Conservation (phyloP, 2,329 filamentous ascomycete genomes). For the Claviceps sp. region DNA sequence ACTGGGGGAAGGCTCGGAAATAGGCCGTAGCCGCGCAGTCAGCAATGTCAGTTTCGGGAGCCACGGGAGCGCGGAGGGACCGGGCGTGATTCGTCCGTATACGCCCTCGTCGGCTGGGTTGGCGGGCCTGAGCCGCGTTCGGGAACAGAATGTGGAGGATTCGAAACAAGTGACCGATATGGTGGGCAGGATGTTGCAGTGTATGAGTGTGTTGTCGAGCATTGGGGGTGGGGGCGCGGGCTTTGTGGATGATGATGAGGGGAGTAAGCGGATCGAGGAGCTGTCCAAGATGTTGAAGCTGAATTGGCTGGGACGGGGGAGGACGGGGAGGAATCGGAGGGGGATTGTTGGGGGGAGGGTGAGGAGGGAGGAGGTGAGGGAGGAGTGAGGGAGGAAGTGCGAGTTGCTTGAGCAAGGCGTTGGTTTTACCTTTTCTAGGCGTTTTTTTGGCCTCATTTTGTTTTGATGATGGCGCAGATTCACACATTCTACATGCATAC, state of each 20-base stretch:
- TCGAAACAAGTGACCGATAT: slow-evolving; percentile 81
- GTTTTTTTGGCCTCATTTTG: neutral
- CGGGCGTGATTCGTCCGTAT: slow-evolving; percentile 31
- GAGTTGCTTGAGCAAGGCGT: slow-evolving; percentile 21
- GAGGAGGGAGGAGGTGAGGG: slow-evolving; percentile 28
- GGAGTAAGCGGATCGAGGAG: slow-evolving; percentile 67
- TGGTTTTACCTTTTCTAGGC: neutral
- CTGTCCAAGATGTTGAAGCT: slow-evolving; percentile 81
- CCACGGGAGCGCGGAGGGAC: slow-evolving; percentile 30
- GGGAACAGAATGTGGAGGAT: slow-evolving; percentile 50
- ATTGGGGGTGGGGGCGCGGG: slow-evolving; percentile 32
- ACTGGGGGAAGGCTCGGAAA: slow-evolving; percentile 48
- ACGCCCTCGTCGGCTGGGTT: slow-evolving; percentile 27
- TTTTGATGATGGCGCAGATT: neutral
- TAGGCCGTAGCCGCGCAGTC: slow-evolving; percentile 63
- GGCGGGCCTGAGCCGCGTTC: slow-evolving; percentile 27
- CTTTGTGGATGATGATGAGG: slow-evolving; percentile 50
- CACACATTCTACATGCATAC: too few species aligned
- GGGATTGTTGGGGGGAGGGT: slow-evolving; percentile 69
- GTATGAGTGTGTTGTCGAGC: slow-evolving; percentile 76
- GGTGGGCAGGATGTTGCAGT: slow-evolving; percentile 90
- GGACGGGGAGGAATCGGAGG: slow-evolving; percentile 77
- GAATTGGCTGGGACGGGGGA: slow-evolving; percentile 86
- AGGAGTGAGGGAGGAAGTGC: slow-evolving; percentile 27
- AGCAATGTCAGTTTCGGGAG: slow-evolving; percentile 65